Evolutionary conservation across 176 grass and related monocot species (phyloP).

Genomic region (Carex scoparia): DNA sequence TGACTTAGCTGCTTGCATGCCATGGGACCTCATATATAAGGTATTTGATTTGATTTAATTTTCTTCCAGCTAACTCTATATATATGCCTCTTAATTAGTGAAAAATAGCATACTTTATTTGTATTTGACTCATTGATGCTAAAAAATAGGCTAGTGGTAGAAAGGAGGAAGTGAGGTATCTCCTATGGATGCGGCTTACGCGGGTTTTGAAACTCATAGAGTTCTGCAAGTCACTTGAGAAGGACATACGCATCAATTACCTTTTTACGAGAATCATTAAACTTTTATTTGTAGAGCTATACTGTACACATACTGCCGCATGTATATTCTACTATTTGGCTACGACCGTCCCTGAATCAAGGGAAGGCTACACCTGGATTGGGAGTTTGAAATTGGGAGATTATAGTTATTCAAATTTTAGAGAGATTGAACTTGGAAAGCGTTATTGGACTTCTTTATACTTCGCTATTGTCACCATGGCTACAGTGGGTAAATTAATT

Average conservation of each 20-base stretch:
- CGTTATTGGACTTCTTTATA: slow-evolving; percentile 88
- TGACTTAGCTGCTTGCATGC: slow-evolving; percentile 72
- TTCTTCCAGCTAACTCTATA: background rate
- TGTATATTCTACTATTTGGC: slow-evolving; percentile 98
- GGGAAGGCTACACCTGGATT: slow-evolving; percentile 91
- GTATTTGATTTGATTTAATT: slow-evolving; percentile 25
- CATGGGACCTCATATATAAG: slow-evolving; percentile 96
- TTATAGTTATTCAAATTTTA: slow-evolving; percentile 64
- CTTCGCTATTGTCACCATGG: slow-evolving; percentile 96
- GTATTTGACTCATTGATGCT: background rate
- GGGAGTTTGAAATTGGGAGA: slow-evolving; percentile 81
- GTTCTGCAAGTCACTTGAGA: slow-evolving; percentile 70
- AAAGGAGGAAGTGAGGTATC: slow-evolving; percentile 85
- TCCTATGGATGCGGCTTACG: slow-evolving; percentile 82
- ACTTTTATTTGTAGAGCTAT: slow-evolving; percentile 90
- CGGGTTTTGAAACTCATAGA: slow-evolving; percentile 54
- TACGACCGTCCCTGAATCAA: slow-evolving; percentile 77
- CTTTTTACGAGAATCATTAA: slow-evolving; percentile 97
- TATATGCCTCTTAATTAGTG: background rate
- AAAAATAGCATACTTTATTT: background rate
- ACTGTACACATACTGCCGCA: slow-evolving; percentile 87
- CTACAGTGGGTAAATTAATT: slow-evolving; percentile 70
- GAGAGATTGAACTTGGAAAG: slow-evolving; percentile 73
- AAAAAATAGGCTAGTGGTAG: slow-evolving; percentile 47
- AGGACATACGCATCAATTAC: slow-evolving; percentile 96